These are phyloP conservation scores for Aspergillus chevalieri DNA, from an alignment of 2,329 filamentous ascomycete species.

Conservation along the genomic window DNA sequence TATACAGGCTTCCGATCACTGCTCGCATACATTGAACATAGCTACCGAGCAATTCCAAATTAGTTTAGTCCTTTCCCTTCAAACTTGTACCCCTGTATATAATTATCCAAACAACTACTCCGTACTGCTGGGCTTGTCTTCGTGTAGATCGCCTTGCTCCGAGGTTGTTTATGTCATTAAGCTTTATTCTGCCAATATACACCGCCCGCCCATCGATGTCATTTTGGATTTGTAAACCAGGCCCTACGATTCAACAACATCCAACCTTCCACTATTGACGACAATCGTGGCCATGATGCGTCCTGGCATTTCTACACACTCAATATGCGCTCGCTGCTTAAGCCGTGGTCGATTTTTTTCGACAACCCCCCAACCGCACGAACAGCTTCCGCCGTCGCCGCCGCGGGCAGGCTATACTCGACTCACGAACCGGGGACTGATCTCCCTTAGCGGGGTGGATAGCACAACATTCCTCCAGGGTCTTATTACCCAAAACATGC, in stretches of 20 bases:
- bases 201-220: conserved; percentile 21
- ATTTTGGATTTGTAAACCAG: conserved; percentile 21
- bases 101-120: neutral
- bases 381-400: conserved; percentile 26
- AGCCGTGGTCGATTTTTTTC: conserved; percentile 24
- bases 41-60: neutral
- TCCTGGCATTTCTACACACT: conserved; percentile 16
- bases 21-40: neutral
- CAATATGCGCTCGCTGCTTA: conserved; percentile 27
- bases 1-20: no score
- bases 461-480: conserved; percentile 82
- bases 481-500: conserved; percentile 69
- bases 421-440: conserved; percentile 68
- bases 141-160: no score
- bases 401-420: conserved; percentile 43
- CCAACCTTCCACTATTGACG: neutral
- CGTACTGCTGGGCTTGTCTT: no score
- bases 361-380: conserved; percentile 14
- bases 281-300: conserved; percentile 25
- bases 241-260: conserved; percentile 5
- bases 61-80: no score
- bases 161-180: conserved; percentile 6
- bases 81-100: neutral
- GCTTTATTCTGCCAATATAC: conserved; percentile 17
- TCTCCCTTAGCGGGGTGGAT: conserved; percentile 73